Base-by-base conservation (phyloP, 2,329 filamentous ascomycete genomes). In the Colletotrichum melonis region DNA sequence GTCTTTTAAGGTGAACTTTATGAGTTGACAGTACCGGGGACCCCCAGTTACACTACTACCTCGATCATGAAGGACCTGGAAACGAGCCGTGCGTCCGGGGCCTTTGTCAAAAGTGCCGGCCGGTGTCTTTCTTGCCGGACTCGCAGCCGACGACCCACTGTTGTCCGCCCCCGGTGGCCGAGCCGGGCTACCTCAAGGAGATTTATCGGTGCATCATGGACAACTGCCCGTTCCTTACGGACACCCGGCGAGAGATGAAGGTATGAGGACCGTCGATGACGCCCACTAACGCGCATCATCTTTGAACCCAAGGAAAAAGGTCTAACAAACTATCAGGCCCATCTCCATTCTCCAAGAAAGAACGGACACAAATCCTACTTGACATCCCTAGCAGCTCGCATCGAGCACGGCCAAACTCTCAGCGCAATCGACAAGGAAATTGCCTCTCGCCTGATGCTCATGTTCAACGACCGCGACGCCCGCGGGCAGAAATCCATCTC, bases 121-220 rank as follows among this genome's bases (percentile, higher is more conserved):
- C 68, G 9, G 49, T 72, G n/a, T 67, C 72, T 8, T 32, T 70
- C 14, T 26, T 73, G 32, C 72, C 68, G 38, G 67, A 74, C 57
- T 74, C 57, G n/a, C 68, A 74, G 32, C 68, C 67, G 14, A 67
- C 49, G 56, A 70, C 64, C 4, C 71, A 67, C 49, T 75, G 73
- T 35, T 75, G 73, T n/a, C 73, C 73, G 54, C 73, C 73, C 19
- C 63, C 67, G 42, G 28, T 66, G 5, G 62, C 65, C 7, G 65
- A 65, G 42, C 56, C 70, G 60, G 70, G 66, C 38, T 66, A 68
- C 62, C 72, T 73, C 58, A 74, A 73, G 26, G 69, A 67, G 72
- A 71, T 74, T n/a, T 74, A 74, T 16, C 63, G 63, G 24, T 74
- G 72, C 59, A 68, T 73, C 28, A 72, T 74, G 69, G 72, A 74